phyloP scores from a whole-genome alignment of 2,329 filamentous ascomycete species.

The Orbilia blumenaviensis region DNA sequence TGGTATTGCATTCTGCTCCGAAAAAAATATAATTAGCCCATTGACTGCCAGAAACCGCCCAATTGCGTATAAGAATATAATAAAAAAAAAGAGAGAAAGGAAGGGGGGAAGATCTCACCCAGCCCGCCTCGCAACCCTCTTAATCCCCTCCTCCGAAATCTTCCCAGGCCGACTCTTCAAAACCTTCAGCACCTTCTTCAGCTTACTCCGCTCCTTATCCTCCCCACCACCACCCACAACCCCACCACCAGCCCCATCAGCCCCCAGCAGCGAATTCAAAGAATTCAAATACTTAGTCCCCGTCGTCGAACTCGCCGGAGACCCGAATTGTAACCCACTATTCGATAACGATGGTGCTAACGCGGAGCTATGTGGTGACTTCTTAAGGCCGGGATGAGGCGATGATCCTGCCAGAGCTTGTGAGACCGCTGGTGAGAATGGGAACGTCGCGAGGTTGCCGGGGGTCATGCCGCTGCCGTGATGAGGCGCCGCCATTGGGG shows the following conservation, averaged over 20 bases:
- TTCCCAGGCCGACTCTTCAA: conserved; percentile 55
- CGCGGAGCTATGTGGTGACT: conserved; percentile 48
- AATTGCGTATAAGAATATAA: too few relatives aligned
- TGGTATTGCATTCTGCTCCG: conserved; percentile 67
- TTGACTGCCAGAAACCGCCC: conserved; percentile 55
- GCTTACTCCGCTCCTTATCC: conserved; percentile 44
- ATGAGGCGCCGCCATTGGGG: conserved; percentile 38
- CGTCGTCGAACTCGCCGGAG: conserved; percentile 42
- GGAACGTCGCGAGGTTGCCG: conserved; percentile 42
- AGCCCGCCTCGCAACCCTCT: conserved; percentile 73
- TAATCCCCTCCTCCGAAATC: conserved; percentile 77
- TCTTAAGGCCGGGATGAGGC: conserved; percentile 45
- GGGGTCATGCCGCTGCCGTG: conserved; percentile 37
- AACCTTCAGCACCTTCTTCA: conserved; percentile 54
- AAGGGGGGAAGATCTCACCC: conserved; percentile 62
- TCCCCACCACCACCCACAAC: conserved; percentile 14
- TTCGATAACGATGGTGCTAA: conserved; percentile 46
- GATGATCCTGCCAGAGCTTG: conserved; percentile 49
- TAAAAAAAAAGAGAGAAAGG: background rate
- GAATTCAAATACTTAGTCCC: conserved; percentile 47
- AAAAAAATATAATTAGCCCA: background rate
- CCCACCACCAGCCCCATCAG: conserved; percentile 8
- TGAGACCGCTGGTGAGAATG: conserved; percentile 49
- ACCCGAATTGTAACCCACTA: conserved; percentile 47
- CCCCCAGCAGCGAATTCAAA: conserved; percentile 23